Evolutionary conservation across 805 yeast genomes (phyloP).

Genomic region (Suhomyces prunicola): DNA sequence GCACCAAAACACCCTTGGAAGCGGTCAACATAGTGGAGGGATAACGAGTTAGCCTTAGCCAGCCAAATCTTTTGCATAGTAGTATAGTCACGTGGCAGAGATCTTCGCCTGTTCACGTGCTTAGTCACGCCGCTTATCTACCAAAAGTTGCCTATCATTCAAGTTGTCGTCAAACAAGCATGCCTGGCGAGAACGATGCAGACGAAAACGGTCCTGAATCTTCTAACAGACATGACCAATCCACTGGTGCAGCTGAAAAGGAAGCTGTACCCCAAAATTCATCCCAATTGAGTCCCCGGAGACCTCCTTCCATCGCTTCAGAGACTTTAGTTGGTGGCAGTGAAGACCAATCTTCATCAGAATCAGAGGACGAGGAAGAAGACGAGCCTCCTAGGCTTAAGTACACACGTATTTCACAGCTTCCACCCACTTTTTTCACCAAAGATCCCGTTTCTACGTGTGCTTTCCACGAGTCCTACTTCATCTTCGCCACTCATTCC

Average conservation of each 20-base stretch:
- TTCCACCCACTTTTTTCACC: conserved; percentile 69
- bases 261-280: background rate
- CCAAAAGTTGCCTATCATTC: background rate
- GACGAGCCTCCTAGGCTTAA: conserved; percentile 70
- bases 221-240: background rate
- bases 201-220: background rate
- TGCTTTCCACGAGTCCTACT: conserved; percentile 53
- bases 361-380: conserved; percentile 26
- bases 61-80: background rate
- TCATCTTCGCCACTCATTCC: conserved; percentile 85
- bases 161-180: background rate
- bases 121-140: background rate
- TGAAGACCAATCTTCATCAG: conserved; percentile 6
- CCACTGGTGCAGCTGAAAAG: background rate
- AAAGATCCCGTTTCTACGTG: conserved; percentile 79
- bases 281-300: background rate
- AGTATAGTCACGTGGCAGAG: background rate
- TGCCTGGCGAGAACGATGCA: background rate
- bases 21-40: conserved; percentile 37
- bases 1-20: conserved; percentile 41
- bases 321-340: conserved; percentile 2
- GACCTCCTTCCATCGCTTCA: background rate
- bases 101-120: too few species aligned
- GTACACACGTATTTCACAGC: conserved; percentile 60
- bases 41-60: too few species aligned